phyloP scores from a whole-genome alignment of 148 eudicot genomes.

The Silene latifolia region DNA sequence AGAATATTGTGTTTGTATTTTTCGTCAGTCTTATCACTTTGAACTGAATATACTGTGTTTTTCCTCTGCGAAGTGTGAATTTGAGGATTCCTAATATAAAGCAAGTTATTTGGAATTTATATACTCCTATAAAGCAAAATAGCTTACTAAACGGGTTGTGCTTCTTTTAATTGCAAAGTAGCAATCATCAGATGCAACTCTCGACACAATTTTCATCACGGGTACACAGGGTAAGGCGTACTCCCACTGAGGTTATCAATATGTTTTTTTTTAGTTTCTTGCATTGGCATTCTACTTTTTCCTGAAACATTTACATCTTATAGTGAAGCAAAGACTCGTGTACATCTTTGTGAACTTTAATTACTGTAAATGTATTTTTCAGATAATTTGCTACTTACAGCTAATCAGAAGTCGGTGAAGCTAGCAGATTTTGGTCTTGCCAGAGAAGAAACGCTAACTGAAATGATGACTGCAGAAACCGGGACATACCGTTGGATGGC shows the following conservation, averaged over 20 bases:
- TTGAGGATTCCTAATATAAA: no score
- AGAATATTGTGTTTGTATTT: no score
- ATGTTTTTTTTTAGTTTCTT: not conserved
- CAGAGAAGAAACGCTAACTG: slow-evolving; percentile 92
- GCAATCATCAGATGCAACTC: no score
- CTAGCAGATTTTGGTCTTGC: slow-evolving; percentile 99
- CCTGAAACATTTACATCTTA: not conserved
- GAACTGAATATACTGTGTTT: slow-evolving; percentile 6
- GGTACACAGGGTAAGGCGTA: no score
- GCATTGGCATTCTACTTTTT: not conserved
- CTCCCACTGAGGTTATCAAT: no score
- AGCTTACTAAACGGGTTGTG: no score
- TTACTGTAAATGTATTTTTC: slow-evolving; percentile 28
- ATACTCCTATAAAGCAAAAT: no score
- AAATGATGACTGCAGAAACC: slow-evolving; percentile 99
- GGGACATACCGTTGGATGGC: slow-evolving; percentile 99
- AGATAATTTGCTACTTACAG: slow-evolving; percentile 96
- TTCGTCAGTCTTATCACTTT: not conserved
- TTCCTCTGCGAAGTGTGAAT: no score
- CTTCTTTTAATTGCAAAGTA: no score
- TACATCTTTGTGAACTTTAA: slow-evolving; percentile 8
- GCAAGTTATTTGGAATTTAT: no score
- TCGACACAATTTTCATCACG: no score
- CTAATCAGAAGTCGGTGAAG: slow-evolving; percentile 78
- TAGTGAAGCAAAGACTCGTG: not conserved